Base-by-base conservation (phyloP, 2,329 filamentous ascomycete genomes). In the Aschersonia sp. region DNA sequence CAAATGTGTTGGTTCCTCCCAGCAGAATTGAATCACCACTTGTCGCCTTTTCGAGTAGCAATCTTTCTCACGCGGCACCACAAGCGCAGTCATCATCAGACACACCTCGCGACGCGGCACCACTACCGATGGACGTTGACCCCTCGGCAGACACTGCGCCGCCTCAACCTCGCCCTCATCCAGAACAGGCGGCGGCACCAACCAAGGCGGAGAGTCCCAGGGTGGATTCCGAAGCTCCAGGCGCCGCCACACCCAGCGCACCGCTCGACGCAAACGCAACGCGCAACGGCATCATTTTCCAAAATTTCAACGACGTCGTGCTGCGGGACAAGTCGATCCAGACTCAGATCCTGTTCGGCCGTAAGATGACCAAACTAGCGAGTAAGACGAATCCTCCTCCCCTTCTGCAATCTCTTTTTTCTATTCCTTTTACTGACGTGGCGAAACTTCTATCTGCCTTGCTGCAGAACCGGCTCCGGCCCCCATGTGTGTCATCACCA, bases 401-500 rank as follows among this genome's bases (percentile, higher is more conserved):
- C 12, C 35, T 39, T 39, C 35, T 39, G 8, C 35, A 9, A 9
- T 39, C 12, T 39, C 12, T 4, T 39, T 39, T 39, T 39, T 39
- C 12, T 3, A 9, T 39, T 39, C 4, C 12, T 39, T 39, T 39
- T 39, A 4, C 22, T 22, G 22, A 22, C 22, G 22, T 22, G 22
- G 22, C 22, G 2, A 22, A 22, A 22, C 22, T 22, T 22, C 22
- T 22, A 22, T 22, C 4, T 22, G 22, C 4, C 4, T 22, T 22
- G 22, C 22, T 22, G 35, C 44, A 77, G 73, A 78, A 57, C 75
- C 72, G 14, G 60, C 71, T 4, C 67, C 72, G 11, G 59, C 64
- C 1, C 67, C 75, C 12, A 69, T 82, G 33, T 98, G 92, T 63
- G 83, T 81, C 45, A 89, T 97, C 59, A 96, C 87, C 1, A 84